Base-by-base conservation (phyloP, 495 filamentous ascomycete species). In the Talaromyces borbonicus region DNA sequence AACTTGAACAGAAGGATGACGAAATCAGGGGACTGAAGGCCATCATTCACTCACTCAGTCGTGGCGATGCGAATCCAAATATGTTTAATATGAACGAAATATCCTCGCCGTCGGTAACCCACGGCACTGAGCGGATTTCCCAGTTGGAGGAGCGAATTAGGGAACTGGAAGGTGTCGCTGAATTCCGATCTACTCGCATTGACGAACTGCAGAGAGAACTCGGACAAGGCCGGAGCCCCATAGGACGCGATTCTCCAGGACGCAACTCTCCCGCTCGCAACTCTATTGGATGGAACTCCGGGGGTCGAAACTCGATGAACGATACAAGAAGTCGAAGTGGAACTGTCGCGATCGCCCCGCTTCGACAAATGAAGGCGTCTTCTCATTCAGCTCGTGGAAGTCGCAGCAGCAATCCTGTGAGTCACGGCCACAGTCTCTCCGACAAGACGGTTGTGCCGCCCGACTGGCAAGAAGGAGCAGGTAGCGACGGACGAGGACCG, bases 21-120 rank as follows among this genome's bases (percentile, higher is more conserved):
- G 92, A 98, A 65, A 97, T 98, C 52, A 77, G 90, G 23, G 93
- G 92, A 31, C 69, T 98, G 43, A 97, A 97, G 64, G 92, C 92
- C 27, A 97, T 98, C 55, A 96, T 98, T 39, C 92, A 97, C 62
- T 94, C 88, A 8, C 67, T 98, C 25, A 94, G 87, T 56, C 69
- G 84, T 36, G 86, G 72, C 71, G 46, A 78, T 75, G 41, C 77
- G 70, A 42, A 63, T 51, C 49, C 61, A 8, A 53, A 56, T 26
- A 52, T 51, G 19, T 22, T 60, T 20, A 54, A 49, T 23, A 62
- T 57, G 25, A 63, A 63, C 50, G 59, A 54, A 31, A 19, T 35
- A 2, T 11, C 38, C n/a, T 30, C 7, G n/a, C n/a, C 14, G 47
- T 33, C 26, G 18, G 20, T 43, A 4, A 59, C 66, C 6, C 56